Percentiles rank a stretch among this genome's conserved stretches.
phyloP scores from a whole-genome alignment of 2,329 filamentous ascomycete genomes.

The Nothophoma quercina region DNA sequence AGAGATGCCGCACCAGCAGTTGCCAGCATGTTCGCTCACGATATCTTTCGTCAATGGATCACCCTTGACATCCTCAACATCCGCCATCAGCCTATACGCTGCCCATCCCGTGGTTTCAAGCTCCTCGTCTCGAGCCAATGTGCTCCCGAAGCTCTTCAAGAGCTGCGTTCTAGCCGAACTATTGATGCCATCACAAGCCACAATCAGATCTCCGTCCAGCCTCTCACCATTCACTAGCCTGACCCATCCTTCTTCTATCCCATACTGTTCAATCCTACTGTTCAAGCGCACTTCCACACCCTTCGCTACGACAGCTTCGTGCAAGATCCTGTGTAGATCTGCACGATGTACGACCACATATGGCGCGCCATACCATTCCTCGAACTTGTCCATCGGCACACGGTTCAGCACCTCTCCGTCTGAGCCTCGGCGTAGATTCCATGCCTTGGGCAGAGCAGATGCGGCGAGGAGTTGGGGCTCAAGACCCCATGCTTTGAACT shows the following conservation, averaged over 20 bases:
- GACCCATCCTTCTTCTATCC: conserved; percentile 21
- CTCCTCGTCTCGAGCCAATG: neutral
- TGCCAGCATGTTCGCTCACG: conserved; percentile 17
- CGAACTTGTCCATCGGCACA: conserved; percentile 18
- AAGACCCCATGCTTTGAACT: conserved; percentile 14
- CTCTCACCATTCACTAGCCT: conserved; percentile 16
- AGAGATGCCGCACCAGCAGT: conserved; percentile 18
- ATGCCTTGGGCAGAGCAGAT: conserved; percentile 13
- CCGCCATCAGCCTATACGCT: conserved; percentile 22
- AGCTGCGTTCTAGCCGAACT: conserved; percentile 21
- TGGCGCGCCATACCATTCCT: conserved; percentile 21
- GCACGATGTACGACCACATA: conserved; percentile 27
- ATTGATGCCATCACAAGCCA: conserved; percentile 26
- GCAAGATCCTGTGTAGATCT: conserved; percentile 24
- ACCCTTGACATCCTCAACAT: conserved; percentile 16
- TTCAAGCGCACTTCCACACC: conserved; percentile 24
- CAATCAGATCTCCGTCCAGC: conserved; percentile 17
- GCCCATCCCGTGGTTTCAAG: conserved; percentile 25
- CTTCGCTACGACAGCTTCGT: conserved; percentile 18
- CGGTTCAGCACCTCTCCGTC: conserved; percentile 25
- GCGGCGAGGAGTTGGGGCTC: conserved; percentile 8
- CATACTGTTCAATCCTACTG: conserved; percentile 23
- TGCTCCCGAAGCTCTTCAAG: neutral
- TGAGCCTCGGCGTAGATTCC: conserved; percentile 39
- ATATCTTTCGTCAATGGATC: conserved; percentile 18